phyloP scores from a whole-genome alignment of 78 protist species.

The Dictyostelium firmibasis region DNA sequence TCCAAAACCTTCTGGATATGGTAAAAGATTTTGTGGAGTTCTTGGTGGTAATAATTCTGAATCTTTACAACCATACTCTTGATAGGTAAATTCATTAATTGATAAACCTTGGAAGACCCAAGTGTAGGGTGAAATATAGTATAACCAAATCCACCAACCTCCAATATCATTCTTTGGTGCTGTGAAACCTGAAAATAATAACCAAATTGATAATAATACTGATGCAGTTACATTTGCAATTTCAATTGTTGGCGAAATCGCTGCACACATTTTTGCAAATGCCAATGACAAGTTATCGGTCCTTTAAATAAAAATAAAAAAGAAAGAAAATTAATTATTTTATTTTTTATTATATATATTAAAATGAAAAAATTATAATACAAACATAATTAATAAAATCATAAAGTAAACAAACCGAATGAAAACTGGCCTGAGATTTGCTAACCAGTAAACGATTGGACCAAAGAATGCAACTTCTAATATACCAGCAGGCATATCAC shows the following conservation, averaged over 20 bases:
- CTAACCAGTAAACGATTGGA: constrained; percentile 68
- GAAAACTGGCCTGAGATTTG: background rate
- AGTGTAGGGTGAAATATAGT: constrained; percentile 72
- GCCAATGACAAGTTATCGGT: constrained; percentile 36
- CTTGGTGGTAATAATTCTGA: constrained; percentile 47
- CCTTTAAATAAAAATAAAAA: background rate
- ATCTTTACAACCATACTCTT: background rate
- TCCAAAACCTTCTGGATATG: constrained; percentile 40
- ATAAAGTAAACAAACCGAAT: constrained; percentile 58
- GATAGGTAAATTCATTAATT: constrained; percentile 60
- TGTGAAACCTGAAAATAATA: constrained; percentile 77
- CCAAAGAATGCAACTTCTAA: constrained; percentile 54
- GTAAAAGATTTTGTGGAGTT: constrained; percentile 2
- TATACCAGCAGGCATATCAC: constrained; percentile 49
- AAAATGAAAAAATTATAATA: too few species aligned
- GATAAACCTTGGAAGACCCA: constrained; percentile 72
- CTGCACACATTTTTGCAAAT: constrained; percentile 40
- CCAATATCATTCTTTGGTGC: constrained; percentile 55
- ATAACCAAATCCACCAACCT: constrained; percentile 82
- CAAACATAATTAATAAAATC: constrained; percentile 36
- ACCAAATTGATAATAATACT: constrained; percentile 20
- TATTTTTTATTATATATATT: too few species aligned
- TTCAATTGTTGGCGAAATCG: constrained; percentile 44
- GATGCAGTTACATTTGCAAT: constrained; percentile 38
- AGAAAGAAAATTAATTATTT: background rate